Evolutionary conservation across 179 eudicot genomes (phyloP).

Genomic region (Beta corolliflora): DNA sequence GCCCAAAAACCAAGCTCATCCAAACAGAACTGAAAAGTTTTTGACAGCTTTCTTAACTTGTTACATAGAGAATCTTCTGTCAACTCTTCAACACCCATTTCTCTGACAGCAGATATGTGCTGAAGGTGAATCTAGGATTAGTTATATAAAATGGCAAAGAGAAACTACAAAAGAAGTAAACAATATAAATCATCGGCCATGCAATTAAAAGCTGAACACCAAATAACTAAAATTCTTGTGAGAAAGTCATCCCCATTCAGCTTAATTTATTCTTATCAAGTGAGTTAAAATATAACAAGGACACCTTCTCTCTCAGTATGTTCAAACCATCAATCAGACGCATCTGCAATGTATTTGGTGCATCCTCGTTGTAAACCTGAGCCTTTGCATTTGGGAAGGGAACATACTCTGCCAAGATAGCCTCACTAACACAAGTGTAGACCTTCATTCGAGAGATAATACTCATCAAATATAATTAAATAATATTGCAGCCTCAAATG

Average conservation of each 20-base stretch:
- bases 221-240: background rate
- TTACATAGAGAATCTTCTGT: slow-evolving; percentile 39
- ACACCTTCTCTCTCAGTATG: slow-evolving; percentile 52
- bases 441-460: slow-evolving; percentile 52
- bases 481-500: background rate
- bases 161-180: background rate
- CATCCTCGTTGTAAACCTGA: slow-evolving; percentile 46
- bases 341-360: slow-evolving; percentile 28
- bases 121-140: slow-evolving; percentile 31
- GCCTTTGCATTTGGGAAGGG: slow-evolving; percentile 60
- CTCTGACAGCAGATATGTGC: slow-evolving; percentile 43
- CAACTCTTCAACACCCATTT: slow-evolving; percentile 30
- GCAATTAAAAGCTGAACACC: background rate
- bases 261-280: background rate
- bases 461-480: slow-evolving; percentile 1
- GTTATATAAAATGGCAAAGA: slow-evolving; percentile 5
- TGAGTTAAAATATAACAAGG: background rate
- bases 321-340: slow-evolving; percentile 33
- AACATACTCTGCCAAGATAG: slow-evolving; percentile 55
- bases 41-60: slow-evolving; percentile 50
- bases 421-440: slow-evolving; percentile 70
- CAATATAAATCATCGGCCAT: background rate
- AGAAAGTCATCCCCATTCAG: background rate
- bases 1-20: slow-evolving; percentile 87
- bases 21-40: slow-evolving; percentile 61